Evolutionary conservation across 345 rosid species (phyloP).

Genomic region (Ricinus communis): DNA sequence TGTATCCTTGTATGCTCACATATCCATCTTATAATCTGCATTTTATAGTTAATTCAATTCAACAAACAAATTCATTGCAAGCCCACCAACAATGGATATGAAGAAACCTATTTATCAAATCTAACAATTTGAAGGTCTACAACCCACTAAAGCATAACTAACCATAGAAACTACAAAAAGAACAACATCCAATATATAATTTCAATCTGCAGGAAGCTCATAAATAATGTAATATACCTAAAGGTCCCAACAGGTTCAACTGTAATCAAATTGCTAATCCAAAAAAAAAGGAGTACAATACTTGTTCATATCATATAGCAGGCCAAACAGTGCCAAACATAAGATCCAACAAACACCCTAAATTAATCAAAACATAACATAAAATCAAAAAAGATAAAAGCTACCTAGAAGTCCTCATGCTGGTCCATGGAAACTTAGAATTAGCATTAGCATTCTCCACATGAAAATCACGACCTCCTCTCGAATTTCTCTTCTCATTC

Average conservation of each 20-base stretch:
- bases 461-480: slow-evolving; percentile 18
- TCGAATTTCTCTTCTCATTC: slow-evolving; percentile 20
- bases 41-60: too few species aligned
- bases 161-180: background rate
- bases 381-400: background rate
- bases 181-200: too few species aligned
- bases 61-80: background rate
- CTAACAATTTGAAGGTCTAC: background rate
- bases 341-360: too few species aligned
- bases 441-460: slow-evolving; percentile 1
- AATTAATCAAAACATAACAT: slow-evolving; percentile 2
- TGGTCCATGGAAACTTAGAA: slow-evolving; percentile 56
- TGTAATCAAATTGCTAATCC: too few species aligned
- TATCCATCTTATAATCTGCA: too few species aligned
- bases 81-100: background rate
- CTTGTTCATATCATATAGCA: background rate
- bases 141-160: background rate
- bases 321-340: too few species aligned
- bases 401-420: slow-evolving; percentile 41
- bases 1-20: too few species aligned
- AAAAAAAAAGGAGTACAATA: background rate
- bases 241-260: too few species aligned
- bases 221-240: too few species aligned
- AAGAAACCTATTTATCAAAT: background rate
- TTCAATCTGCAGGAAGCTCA: too few species aligned